These are phyloP conservation scores for Leccinum uliginosum DNA, from an alignment of 768 basidiomycete genomes.

Conservation along the genomic window DNA sequence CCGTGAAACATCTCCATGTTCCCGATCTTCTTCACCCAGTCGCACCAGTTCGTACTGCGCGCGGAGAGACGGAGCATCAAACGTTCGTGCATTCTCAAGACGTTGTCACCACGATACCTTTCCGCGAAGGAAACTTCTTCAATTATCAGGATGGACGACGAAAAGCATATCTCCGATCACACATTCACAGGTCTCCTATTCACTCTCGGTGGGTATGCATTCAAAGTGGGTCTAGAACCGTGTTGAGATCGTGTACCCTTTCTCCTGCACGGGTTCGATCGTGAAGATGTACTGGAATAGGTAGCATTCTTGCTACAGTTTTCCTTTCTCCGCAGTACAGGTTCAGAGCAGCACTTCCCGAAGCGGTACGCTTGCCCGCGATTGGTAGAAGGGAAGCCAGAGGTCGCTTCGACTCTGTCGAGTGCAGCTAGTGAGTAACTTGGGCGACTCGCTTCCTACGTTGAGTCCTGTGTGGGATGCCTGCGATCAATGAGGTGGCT, in stretches of 20 bases:
- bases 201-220: conserved; percentile 51
- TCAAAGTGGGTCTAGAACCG: conserved; percentile 16
- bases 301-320: conserved; percentile 14
- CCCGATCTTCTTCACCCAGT: conserved; percentile 2
- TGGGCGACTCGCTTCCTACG: conserved; percentile 4
- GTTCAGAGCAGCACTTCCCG: conserved; percentile 11
- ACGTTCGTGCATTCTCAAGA: neutral
- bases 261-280: conserved; percentile 11
- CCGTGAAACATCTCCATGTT: neutral
- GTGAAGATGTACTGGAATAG: conserved; percentile 13
- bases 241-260: conserved; percentile 2
- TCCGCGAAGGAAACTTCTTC: conserved; percentile 8
- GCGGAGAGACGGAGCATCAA: neutral
- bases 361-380: conserved; percentile 7
- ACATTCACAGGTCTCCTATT: conserved; percentile 17
- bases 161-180: conserved; percentile 31
- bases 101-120: conserved; percentile 2
- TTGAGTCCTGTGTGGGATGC: neutral
- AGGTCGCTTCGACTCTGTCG: conserved; percentile 23
- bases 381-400: conserved; percentile 14
- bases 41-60: conserved; percentile 10
- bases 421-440: neutral
- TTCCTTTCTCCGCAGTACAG: conserved; percentile 10
- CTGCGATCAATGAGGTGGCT: conserved; percentile 7
- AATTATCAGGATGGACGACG: conserved; percentile 4